phyloP scores from a whole-genome alignment of 2,329 filamentous ascomycete species.

The Corinectria fuckeliana region DNA sequence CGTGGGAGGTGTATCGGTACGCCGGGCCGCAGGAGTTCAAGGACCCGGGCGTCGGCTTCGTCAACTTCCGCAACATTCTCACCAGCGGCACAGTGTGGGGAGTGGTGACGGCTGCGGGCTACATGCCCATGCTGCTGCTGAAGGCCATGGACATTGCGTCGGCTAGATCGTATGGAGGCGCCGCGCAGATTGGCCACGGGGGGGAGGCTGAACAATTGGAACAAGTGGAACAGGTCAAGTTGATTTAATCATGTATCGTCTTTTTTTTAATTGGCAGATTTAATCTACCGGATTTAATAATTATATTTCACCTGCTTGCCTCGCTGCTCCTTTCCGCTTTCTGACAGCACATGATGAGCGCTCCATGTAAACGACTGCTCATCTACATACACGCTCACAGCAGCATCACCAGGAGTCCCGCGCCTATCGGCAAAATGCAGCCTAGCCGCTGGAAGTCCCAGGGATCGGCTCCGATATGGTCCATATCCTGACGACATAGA shows the following conservation, averaged over 20 bases:
- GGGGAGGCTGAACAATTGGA: not conserved
- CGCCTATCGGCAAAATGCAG: constrained; percentile 11
- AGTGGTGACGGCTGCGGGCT: constrained; percentile 13
- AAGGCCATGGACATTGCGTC: constrained; percentile 8
- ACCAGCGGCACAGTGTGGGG: constrained; percentile 27
- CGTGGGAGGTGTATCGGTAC: constrained; percentile 16
- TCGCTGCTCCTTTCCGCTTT: not conserved
- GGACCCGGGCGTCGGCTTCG: constrained; percentile 24
- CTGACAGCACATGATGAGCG: not conserved
- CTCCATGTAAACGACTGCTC: not conserved
- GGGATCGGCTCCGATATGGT: constrained; percentile 1
- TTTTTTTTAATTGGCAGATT: not conserved
- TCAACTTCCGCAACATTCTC: constrained; percentile 26
- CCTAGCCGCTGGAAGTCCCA: constrained; percentile 2
- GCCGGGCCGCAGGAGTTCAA: not conserved
- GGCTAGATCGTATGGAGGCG: not conserved
- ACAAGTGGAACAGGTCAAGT: not conserved
- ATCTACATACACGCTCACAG: too few species aligned
- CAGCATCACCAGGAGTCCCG: constrained; percentile 1
- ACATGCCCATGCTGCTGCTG: constrained; percentile 23
- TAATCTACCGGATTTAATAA: too few species aligned
- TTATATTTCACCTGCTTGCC: not conserved
- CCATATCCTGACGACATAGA: not conserved
- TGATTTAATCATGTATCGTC: not conserved
- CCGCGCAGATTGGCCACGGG: too few species aligned